Base-by-base conservation (phyloP, 192 early-diverging fungal species). In the Coemansia sp. region DNA sequence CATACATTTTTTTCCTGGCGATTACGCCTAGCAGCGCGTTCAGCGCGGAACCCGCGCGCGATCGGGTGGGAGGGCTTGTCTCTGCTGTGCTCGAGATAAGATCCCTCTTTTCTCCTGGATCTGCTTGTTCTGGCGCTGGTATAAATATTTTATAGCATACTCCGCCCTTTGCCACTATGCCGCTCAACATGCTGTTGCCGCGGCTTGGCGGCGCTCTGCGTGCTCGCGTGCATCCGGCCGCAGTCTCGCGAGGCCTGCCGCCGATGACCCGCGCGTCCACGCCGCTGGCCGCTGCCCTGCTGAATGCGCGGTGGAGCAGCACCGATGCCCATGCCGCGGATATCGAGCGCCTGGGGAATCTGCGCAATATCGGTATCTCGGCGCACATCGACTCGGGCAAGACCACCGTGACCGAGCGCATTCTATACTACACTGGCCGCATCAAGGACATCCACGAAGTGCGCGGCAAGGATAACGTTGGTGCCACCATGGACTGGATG, bases 401-500 rank as follows among this genome's bases (percentile, higher is more conserved):
- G 62, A 92, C 90, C 21, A 92, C 90, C 0, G 79, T 86, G 55
- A 92, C 88, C 5, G 90, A 92, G 67, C 86, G 90, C 62, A 83
- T 92, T 38, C 64, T 92, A 30, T 90, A 82, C 67, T 90, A 90
- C 63, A 89, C 90, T 12, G 90, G 90, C 15, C 84, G 88, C 46
- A 92, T 92, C 78, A 90, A 89, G 75, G 85, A 87, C 62, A 92
- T 92, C 62, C 90, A 92, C 70, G 88, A 92, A 58, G 88, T 92
- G 26, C 87, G 90, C 57, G 88, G 88, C 55, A 83, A 81, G 56
- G 88, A 92, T 65, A 85, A 85, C 65, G 91, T 95, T 31, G 96
- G 94, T 47, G 96, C 96, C 10, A 97, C 93, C 62, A 99, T 99
- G 96, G 96, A 99, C 78, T 95, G 91, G 30, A 98, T 98, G 96